Evolutionary conservation across 169 alveolate genomes (phyloP), one percentile per base, ranked within the genome.

Genomic region (Plasmodium cynomolgi): DNA sequence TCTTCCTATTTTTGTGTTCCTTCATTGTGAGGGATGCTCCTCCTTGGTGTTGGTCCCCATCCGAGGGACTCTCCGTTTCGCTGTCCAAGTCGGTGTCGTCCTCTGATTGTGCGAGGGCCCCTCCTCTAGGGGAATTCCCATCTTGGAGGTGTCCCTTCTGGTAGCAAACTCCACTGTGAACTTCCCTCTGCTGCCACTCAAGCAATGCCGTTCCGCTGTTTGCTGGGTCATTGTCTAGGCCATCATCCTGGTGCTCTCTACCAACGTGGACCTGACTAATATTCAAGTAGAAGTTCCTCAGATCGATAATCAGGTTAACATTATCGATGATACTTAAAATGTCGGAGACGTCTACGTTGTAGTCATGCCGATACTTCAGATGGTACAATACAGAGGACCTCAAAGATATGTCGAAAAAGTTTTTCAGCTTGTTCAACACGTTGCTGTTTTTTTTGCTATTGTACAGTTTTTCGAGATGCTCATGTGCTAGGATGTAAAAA

Each of bases 401-500:
- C n/a, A 90, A 20, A 13, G 94, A 90, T 31, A 90, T 90, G 72
- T 90, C 94, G 37, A 79, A 90, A 80, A 39, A 90, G 23, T 90
- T 90, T 80, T 80, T 90, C 15, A 90, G 54, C 82, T 90, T 90
- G 72, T 80, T 90, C 11, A 90, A 34, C 0, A 80, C 34, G 50
- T 90, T 68, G 37, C 37, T 90, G 72, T 90, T 90, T 33, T 54
- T 90, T 90, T 90, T 79, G 75, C 82, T 58, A 31, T 79, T 80
- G 73, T 90, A 90, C 33, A 90, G 73, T 41, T 80, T 90, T 62
- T 90, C 94, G 33, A 90, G 33, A 79, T 90, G 44, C 8, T 90
- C 94, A 80, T 90, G 94, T 2, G 94, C 47, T 58, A 90, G 26
- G 20, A 90, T 90, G 73, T 90, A 90, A 23, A 90, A 90, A 80